A percentile compares a stretch with the other conserved stretches of the same genome.
Evolutionary conservation across 129 eudicot genomes (phyloP).

Genomic region (Oenanthe sinensis): DNA sequence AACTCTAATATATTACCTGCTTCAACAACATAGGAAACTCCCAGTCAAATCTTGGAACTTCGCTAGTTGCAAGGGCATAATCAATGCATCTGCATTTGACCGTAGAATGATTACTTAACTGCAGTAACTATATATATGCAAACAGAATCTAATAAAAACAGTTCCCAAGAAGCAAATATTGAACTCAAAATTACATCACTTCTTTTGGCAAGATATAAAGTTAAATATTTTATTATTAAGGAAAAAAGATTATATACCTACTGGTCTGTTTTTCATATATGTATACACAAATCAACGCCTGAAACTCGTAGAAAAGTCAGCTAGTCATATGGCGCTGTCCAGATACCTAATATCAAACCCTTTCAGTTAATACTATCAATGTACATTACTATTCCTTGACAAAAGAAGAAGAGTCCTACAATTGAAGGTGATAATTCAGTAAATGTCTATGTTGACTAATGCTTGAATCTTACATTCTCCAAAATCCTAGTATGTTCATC

Average conservation of each 20-base stretch:
- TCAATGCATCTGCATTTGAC: constrained; percentile 61
- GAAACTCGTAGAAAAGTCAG: background rate
- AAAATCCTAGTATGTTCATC: background rate
- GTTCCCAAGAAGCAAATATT: background rate
- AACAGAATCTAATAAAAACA: background rate
- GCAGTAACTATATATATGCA: background rate
- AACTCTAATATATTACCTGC: constrained; percentile 29
- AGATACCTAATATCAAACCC: background rate
- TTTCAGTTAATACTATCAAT: background rate
- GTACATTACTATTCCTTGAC: background rate
- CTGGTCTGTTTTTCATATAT: background rate
- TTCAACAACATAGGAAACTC: constrained; percentile 51
- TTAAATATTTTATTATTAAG: background rate
- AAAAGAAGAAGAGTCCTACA: background rate
- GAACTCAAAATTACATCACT: background rate
- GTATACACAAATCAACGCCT: background rate
- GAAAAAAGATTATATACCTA: background rate
- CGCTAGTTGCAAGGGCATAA: constrained; percentile 54
- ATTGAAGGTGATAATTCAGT: background rate
- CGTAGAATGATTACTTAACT: constrained; percentile 18
- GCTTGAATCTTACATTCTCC: background rate
- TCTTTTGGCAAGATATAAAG: background rate
- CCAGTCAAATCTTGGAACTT: constrained; percentile 37
- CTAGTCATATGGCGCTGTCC: background rate
- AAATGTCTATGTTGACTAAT: background rate